Evolutionary conservation across 495 filamentous ascomycete species (phyloP), one percentile per base, ranked within the genome.

Genomic region (Penicillium roqueforti): DNA sequence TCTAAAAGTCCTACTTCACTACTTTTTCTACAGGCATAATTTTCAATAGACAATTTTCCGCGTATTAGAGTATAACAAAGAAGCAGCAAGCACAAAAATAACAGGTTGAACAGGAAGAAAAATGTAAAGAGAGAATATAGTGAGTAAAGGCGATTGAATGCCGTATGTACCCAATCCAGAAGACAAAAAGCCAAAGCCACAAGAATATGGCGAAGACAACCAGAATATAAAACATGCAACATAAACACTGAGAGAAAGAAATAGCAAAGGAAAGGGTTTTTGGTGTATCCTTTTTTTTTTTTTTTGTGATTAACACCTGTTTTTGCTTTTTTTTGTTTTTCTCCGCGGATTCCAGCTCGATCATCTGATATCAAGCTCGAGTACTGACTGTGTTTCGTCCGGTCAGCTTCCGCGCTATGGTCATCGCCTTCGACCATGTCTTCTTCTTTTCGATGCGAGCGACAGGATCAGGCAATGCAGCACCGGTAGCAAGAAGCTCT

Each of bases 391-490:
- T 59, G 19, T 66, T 63, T 16, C 67, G 58, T 3, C 62, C 62
- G 8, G 62, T 67, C 18, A 74, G 36, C 44, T 62, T 70, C 46
- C 60, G 63, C 1, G 68, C 71, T 18, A 74, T 47, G 2, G 59
- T 66, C 51, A 64, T 63, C 0, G 68, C 69, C 37, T 65, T 71
- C 34, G 57, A 65, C 55, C 69, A 62, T 2, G 61, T 62, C 26
- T 67, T 67, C 39, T 62, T 67, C 57, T 67, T 67, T 39, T 67
- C 64, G 6, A 55, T 52, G 1, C 52, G 61, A 31, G 43, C 16
- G 5, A 28, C 18, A 3, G 43, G 48, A 39, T 62, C 59, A 4
- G 59, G 54, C 0, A 51, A 45, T 14, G 42, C 53, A 14, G 55
- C 54, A 23, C 51, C 59, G 6, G 52, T 55, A 26, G 61, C 62